Evolutionary conservation across 495 filamentous ascomycete species (phyloP).

Genomic region (Penicillium manginii): DNA sequence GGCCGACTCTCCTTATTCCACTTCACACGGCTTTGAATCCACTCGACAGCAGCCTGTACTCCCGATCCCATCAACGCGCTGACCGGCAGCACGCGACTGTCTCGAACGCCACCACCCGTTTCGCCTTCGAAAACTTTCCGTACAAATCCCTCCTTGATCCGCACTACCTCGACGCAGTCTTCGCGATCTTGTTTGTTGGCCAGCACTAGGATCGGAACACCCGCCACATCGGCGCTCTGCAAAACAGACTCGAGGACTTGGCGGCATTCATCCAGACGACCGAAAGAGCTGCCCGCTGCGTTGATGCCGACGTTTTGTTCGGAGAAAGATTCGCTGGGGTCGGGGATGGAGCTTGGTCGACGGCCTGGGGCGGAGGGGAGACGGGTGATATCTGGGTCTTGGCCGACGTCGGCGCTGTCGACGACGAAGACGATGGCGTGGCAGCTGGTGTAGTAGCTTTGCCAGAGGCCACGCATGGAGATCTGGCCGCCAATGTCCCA

Average conservation of each 20-base stretch:
- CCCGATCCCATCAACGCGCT: conserved; percentile 90
- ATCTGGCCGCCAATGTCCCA: conserved; percentile 98
- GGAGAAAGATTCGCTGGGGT: conserved; percentile 34
- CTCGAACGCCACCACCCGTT: conserved; percentile 78
- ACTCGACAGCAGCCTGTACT: conserved; percentile 93
- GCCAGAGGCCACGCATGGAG: conserved; percentile 87
- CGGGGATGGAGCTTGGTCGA: conserved; percentile 37
- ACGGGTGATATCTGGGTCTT: conserved; percentile 60
- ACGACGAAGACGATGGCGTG: conserved; percentile 98
- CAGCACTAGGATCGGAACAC: conserved; percentile 88
- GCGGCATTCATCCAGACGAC: conserved; percentile 84
- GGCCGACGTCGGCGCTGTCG: conserved; percentile 89
- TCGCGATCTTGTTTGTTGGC: conserved; percentile 98
- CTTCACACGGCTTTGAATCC: conserved; percentile 85
- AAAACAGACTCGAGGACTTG: conserved; percentile 85
- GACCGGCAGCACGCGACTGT: conserved; percentile 88
- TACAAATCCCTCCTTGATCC: conserved; percentile 95
- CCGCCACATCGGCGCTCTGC: conserved; percentile 79
- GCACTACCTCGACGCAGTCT: conserved; percentile 94
- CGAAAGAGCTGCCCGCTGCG: conserved; percentile 56
- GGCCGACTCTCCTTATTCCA: conserved; percentile 95
- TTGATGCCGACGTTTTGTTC: conserved; percentile 43
- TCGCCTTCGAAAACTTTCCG: conserved; percentile 94
- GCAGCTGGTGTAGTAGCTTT: conserved; percentile 89
- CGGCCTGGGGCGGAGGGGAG: conserved; percentile 30